These are phyloP conservation scores for Candida loeiensis DNA, from an alignment of 805 yeast species.

Conservation along the genomic window DNA sequence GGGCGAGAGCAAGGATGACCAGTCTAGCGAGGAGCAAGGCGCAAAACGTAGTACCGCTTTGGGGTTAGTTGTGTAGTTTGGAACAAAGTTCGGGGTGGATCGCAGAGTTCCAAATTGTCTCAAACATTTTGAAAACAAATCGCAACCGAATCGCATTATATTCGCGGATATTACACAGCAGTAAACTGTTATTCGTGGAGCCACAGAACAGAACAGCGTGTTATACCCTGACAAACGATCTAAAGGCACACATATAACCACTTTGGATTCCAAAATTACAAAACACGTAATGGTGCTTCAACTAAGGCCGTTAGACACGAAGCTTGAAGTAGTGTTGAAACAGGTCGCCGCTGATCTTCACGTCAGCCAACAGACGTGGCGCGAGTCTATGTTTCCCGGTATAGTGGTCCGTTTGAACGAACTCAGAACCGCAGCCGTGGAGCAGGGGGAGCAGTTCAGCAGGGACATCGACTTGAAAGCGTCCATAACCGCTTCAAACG, in stretches of 20 bases:
- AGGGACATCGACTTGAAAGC: constrained; percentile 11
- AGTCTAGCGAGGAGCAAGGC: too few relatives aligned
- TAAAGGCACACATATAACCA: too few relatives aligned
- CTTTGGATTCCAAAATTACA: too few relatives aligned
- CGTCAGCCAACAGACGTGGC: not conserved
- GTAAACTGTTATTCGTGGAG: too few relatives aligned
- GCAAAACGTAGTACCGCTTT: too few relatives aligned
- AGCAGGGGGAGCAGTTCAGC: constrained; percentile 5
- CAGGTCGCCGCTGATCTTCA: constrained; percentile 1
- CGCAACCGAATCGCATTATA: too few relatives aligned
- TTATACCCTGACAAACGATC: too few relatives aligned
- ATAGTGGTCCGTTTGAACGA: not conserved
- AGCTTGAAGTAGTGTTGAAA: not conserved
- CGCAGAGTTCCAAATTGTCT: not conserved
- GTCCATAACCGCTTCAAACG: constrained; percentile 5
- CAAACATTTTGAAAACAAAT: not conserved
- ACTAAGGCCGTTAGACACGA: constrained; percentile 2
- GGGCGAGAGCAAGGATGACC: too few relatives aligned
- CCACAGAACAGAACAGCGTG: too few relatives aligned
- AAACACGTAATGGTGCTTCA: constrained; percentile 3
- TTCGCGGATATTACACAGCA: not conserved
- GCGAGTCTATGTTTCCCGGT: not conserved
- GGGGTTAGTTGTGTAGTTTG: not conserved
- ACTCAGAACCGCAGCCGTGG: not conserved
- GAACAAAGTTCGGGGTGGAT: not conserved